A percentile compares a stretch with the other conserved stretches of the same genome.
Evolutionary conservation across 148 eudicot species (phyloP).

Genomic region (Limonium bicolor): DNA sequence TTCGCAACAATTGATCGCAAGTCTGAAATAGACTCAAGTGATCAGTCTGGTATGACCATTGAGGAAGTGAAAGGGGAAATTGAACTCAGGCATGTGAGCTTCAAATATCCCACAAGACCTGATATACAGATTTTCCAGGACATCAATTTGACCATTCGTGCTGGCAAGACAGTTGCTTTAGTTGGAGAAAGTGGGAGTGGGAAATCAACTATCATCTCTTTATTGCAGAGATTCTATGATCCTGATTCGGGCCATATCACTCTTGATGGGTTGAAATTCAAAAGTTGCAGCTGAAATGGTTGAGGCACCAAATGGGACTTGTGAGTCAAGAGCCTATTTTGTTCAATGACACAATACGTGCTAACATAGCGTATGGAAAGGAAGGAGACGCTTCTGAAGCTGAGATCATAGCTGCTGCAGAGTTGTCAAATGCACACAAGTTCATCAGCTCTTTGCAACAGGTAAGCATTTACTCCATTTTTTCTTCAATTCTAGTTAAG

Average conservation of each 20-base stretch:
- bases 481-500: no score
- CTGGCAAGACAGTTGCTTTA: conserved; percentile 59
- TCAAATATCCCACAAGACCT: conserved; percentile 57
- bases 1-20: conserved; percentile 50
- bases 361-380: conserved; percentile 59
- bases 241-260: conserved; percentile 45
- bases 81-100: conserved; percentile 39
- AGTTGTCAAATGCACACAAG: conserved; percentile 61
- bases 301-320: conserved; percentile 72
- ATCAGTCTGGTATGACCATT: conserved; percentile 38
- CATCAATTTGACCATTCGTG: conserved; percentile 33
- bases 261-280: conserved; percentile 54
- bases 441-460: conserved; percentile 48
- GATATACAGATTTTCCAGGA: conserved; percentile 41
- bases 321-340: conserved; percentile 71
- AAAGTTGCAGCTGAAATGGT: conserved; percentile 48
- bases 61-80: conserved; percentile 49
- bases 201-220: conserved; percentile 60
- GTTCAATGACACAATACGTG: conserved; percentile 49
- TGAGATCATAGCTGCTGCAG: conserved; percentile 43
- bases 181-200: conserved; percentile 87
- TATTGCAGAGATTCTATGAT: conserved; percentile 61
- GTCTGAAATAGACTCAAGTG: conserved; percentile 53
- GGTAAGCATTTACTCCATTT: conserved; percentile 30
- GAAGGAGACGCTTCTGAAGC: conserved; percentile 46